Conservation (phyloP, 441 rosid genomes). For the Melastoma candidum region DNA sequence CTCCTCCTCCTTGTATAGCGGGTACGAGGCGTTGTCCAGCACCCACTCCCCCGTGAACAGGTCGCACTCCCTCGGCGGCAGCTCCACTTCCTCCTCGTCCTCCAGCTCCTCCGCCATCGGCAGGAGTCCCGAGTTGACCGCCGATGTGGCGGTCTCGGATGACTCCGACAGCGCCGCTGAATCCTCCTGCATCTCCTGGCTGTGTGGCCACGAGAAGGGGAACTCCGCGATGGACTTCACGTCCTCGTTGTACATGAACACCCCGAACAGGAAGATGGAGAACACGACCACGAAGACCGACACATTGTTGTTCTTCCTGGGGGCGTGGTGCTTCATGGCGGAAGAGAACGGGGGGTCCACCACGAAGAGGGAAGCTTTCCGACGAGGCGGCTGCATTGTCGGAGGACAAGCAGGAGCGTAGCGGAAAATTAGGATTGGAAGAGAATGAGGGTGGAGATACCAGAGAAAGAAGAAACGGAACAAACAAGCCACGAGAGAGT, state of each 20-base stretch:
- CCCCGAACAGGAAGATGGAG: conserved; percentile 63
- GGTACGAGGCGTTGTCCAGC: conserved; percentile 48
- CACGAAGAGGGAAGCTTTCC: conserved; percentile 37
- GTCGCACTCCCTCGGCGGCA: conserved; percentile 71
- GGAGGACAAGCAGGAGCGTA: conserved; percentile 5
- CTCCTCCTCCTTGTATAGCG: conserved; percentile 66
- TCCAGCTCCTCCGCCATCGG: conserved; percentile 12
- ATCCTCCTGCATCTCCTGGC: conserved; percentile 31
- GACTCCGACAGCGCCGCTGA: neutral
- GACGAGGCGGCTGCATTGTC: conserved; percentile 50
- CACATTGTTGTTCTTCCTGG: conserved; percentile 50
- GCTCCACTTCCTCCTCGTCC: conserved; percentile 36
- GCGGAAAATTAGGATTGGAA: conserved; percentile 7
- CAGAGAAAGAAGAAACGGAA: conserved; percentile 23
- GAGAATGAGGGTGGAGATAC: conserved; percentile 5
- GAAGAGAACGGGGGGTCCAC: conserved; percentile 20
- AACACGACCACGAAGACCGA: conserved; percentile 61
- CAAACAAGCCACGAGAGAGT: conserved; percentile 19
- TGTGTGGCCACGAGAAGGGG: conserved; percentile 54
- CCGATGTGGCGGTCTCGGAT: conserved; percentile 28
- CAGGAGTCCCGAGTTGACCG: conserved; percentile 10
- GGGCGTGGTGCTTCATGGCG: conserved; percentile 55
- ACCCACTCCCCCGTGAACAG: conserved; percentile 80
- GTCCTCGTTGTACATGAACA: conserved; percentile 88
- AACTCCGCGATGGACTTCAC: conserved; percentile 79